Percentiles rank a stretch among this genome's conserved stretches.
Evolutionary conservation across 805 yeast species (phyloP).

Genomic region (Pichia nanzhaoensis): DNA sequence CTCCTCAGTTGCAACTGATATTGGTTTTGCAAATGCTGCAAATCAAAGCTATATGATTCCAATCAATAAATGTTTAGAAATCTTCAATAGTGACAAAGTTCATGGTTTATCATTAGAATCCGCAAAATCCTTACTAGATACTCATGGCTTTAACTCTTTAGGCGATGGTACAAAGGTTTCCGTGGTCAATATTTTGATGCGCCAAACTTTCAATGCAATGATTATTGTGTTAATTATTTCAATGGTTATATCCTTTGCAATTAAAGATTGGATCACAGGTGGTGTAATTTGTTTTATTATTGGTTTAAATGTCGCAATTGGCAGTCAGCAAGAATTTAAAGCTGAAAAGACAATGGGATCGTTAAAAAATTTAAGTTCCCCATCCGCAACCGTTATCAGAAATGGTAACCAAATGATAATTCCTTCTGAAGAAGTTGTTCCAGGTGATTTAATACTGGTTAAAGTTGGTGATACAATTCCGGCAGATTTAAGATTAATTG

Average conservation of each 20-base stretch:
- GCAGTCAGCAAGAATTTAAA: slow-evolving; percentile 61
- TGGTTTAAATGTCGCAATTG: slow-evolving; percentile 55
- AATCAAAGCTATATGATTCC: slow-evolving; percentile 20
- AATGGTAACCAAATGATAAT: slow-evolving; percentile 50
- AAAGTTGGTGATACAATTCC: slow-evolving; percentile 72
- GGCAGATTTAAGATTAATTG: slow-evolving; percentile 60
- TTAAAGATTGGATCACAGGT: slow-evolving; percentile 74
- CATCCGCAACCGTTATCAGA: slow-evolving; percentile 62
- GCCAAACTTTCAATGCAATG: slow-evolving; percentile 75
- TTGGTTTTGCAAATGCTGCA: slow-evolving; percentile 8
- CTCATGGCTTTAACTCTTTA: slow-evolving; percentile 53
- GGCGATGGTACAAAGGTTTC: slow-evolving; percentile 57
- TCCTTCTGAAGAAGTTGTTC: slow-evolving; percentile 59
- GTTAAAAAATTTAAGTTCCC: slow-evolving; percentile 57
- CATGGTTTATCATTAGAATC: slow-evolving; percentile 40
- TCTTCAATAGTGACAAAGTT: slow-evolving; percentile 32
- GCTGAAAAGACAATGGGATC: slow-evolving; percentile 81
- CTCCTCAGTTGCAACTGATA: slow-evolving; percentile 3
- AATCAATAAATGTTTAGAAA: slow-evolving; percentile 15
- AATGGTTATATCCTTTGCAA: slow-evolving; percentile 64
- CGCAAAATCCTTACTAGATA: slow-evolving; percentile 26
- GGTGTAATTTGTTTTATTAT: slow-evolving; percentile 73
- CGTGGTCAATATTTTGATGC: slow-evolving; percentile 46
- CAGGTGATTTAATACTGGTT: slow-evolving; percentile 62
- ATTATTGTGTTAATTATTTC: slow-evolving; percentile 63